Evolutionary conservation across 1,284 basidiomycete genomes (phyloP).

Genomic region (Caloboletus inedulis): DNA sequence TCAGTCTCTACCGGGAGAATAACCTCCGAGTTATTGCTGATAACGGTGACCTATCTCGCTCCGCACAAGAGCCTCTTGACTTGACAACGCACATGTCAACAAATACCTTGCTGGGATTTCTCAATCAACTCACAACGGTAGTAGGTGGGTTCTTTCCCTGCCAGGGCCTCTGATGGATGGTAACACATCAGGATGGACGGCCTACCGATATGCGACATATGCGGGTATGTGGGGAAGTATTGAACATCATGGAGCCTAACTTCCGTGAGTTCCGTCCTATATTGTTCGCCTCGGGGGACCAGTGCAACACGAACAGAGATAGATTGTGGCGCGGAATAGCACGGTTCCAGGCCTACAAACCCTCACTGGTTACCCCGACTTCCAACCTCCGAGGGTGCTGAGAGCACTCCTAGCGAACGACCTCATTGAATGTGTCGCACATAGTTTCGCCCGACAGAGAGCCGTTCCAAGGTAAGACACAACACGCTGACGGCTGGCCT

Average conservation of each 20-base stretch:
- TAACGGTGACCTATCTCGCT: background rate
- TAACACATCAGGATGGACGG: background rate
- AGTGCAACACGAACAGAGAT: background rate
- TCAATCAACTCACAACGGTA: background rate
- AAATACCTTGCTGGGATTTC: background rate
- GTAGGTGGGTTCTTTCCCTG: background rate
- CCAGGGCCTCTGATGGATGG: background rate
- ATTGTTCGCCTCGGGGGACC: background rate
- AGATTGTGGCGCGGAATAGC: background rate
- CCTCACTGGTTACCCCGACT: background rate
- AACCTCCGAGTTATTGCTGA: background rate
- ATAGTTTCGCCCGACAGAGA: background rate
- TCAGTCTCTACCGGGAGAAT: background rate
- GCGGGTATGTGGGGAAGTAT: background rate
- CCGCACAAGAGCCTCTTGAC: constrained; percentile 13
- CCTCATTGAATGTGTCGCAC: background rate
- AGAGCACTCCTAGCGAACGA: background rate
- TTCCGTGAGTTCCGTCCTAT: background rate
- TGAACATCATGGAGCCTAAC: background rate
- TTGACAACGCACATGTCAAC: background rate
- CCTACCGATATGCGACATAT: background rate
- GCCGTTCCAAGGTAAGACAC: background rate
- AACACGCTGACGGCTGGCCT: background rate
- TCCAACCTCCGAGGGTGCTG: background rate
- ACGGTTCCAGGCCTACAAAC: background rate